Percentiles rank a stretch among this genome's conserved stretches.
Conservation (phyloP, 306 rosid species). For the Ceratonia siliqua region DNA sequence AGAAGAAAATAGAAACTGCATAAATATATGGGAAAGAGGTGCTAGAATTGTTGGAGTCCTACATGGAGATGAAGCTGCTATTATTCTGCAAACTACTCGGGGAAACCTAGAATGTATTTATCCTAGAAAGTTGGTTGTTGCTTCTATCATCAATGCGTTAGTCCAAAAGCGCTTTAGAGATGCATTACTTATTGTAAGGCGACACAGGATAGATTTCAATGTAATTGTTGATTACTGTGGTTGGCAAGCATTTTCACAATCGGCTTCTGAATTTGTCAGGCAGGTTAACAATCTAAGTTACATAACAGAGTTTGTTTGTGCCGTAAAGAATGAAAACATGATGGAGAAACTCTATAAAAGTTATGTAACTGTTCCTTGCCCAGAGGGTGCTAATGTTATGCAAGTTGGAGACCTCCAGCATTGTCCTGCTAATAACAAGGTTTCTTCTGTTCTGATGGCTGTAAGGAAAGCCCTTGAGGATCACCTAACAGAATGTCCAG, state of each 20-base stretch:
- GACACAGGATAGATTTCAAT: constrained; percentile 94
- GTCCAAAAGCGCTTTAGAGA: constrained; percentile 77
- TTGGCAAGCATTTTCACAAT: constrained; percentile 71
- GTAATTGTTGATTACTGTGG: constrained; percentile 83
- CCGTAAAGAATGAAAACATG: constrained; percentile 75
- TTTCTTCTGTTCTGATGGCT: constrained; percentile 73
- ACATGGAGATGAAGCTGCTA: constrained; percentile 89
- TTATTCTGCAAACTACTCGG: constrained; percentile 74
- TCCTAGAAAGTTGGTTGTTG: constrained; percentile 87
- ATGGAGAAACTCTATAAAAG: constrained; percentile 69
- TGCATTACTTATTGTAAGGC: constrained; percentile 90
- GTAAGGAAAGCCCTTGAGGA: constrained; percentile 85
- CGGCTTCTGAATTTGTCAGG: constrained; percentile 78
- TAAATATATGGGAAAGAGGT: constrained; percentile 93
- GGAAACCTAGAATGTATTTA: constrained; percentile 90
- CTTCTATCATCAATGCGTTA: constrained; percentile 80
- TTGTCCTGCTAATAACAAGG: constrained; percentile 59
- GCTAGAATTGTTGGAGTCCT: constrained; percentile 82
- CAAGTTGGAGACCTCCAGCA: constrained; percentile 40
- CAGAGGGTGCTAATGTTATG: constrained; percentile 45
- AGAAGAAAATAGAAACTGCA: constrained; percentile 54
- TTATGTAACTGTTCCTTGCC: constrained; percentile 44
- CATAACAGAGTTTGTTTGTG: constrained; percentile 95
- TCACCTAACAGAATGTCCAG: constrained; percentile 69
- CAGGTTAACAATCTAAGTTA: constrained; percentile 81